These are phyloP conservation scores for Fusarium palustre DNA, from an alignment of 2,329 filamentous ascomycete genomes.

Conservation along the genomic window DNA sequence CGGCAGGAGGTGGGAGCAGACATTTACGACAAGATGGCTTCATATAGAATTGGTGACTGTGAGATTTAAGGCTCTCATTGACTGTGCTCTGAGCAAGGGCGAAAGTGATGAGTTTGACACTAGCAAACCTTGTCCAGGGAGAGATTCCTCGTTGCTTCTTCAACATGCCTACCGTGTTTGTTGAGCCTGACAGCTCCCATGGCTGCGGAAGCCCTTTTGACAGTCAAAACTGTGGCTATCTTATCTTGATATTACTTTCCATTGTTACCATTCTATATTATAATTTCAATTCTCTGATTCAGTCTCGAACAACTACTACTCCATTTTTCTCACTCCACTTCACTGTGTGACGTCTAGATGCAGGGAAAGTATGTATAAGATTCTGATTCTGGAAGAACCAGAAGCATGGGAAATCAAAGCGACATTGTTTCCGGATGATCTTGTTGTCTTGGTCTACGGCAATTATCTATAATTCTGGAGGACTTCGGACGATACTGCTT, in stretches of 20 bases:
- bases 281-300: rapidly evolving
- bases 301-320: background rate
- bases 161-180: slow-evolving; percentile 15
- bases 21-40: slow-evolving; percentile 36
- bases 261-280: background rate
- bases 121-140: slow-evolving; percentile 11
- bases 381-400: background rate
- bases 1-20: slow-evolving; percentile 14
- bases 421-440: rapidly evolving
- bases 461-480: background rate
- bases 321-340: background rate
- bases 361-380: background rate
- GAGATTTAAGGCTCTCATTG: slow-evolving; percentile 24
- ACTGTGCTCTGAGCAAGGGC: slow-evolving; percentile 13
- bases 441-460: background rate
- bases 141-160: slow-evolving; percentile 29
- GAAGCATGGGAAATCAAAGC: rapidly evolving
- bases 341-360: background rate
- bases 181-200: slow-evolving; percentile 1
- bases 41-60: slow-evolving; percentile 21
- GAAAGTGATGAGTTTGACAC: slow-evolving; percentile 12
- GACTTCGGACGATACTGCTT: background rate
- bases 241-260: rapidly evolving
- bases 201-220: slow-evolving; percentile 24
- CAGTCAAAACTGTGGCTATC: slow-evolving; percentile 5